Base-by-base conservation (phyloP, 2,329 filamentous ascomycete genomes). In the Chaetomium sp. region DNA sequence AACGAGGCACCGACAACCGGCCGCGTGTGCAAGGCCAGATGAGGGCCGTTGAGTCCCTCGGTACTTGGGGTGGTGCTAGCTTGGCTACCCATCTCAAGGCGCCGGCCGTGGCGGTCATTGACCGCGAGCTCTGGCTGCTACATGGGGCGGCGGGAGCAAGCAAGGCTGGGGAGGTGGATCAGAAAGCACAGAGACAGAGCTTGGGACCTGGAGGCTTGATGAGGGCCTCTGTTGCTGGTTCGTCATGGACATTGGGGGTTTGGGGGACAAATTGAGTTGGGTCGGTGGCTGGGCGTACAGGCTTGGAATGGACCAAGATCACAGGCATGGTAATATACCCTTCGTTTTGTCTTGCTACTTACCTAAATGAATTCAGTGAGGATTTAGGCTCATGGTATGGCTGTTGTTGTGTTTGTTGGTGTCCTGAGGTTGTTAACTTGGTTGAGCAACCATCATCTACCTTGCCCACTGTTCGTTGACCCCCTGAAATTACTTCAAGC, bases 51-150 rank as follows among this genome's bases (percentile, higher is more conserved):
- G 83, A 88, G 59, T 84, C 85, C 0, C 71, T 91, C 1, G 88
- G 88, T 0, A 74, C 87, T 1, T 92, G 88, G 87, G 79, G 81
- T 19, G 88, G 88, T 9, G 88, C 84, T 3, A 90, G 87, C 67
- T 66, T 92, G 53, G 72, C 87, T 14, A 80, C 85, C 2, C 82
- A 86, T 61, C 73, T 91, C 56, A 86, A 85, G 55, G 76, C 89
- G 4, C 80, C 82, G 38, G 83, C 87, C 1, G 78, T 89, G 52
- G 85, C 86, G 2, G 80, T 85, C 35, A 74, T 91, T 19, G 88
- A 91, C 59, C 76, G 85, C 33, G 88, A 92, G 6, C 74, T 81
- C 37, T 92, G 88, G 78, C 68, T 85, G 46, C 82, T 83, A 62
- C 79, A 89, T 60, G 88, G 88, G 1, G 71, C 80, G 27, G 72